phyloP scores from a whole-genome alignment of 306 rosid species.

The Vigna angularis region DNA sequence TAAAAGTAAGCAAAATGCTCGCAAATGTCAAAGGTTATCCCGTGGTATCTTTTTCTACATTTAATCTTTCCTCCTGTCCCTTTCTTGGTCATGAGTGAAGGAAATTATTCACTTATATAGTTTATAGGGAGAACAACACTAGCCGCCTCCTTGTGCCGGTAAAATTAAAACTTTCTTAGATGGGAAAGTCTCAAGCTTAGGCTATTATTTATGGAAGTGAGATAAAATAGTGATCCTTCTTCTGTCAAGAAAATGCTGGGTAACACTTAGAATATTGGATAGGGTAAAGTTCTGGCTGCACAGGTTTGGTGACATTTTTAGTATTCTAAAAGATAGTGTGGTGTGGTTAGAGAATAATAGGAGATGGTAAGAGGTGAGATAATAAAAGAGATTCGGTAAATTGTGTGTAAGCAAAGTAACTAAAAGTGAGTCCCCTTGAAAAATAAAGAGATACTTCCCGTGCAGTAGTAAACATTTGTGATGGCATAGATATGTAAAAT shows the following conservation, averaged over 20 bases:
- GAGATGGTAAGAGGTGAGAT: not conserved
- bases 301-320: slow-evolving; percentile 22
- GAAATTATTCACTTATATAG: slow-evolving; percentile 16
- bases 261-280: slow-evolving; percentile 37
- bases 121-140: slow-evolving; percentile 5
- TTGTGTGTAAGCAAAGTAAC: slow-evolving; percentile 35
- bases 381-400: slow-evolving; percentile 18
- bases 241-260: slow-evolving; percentile 46
- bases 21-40: slow-evolving; percentile 40
- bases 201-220: slow-evolving; percentile 35
- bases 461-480: slow-evolving; percentile 32
- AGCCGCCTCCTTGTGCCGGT: slow-evolving; percentile 13
- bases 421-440: slow-evolving; percentile 16
- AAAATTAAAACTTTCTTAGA: slow-evolving; percentile 42
- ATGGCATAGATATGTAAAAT: slow-evolving; percentile 41
- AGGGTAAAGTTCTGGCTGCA: slow-evolving; percentile 24
- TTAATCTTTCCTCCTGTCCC: slow-evolving; percentile 38
- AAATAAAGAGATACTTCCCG: slow-evolving; percentile 27
- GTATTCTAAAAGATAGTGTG: slow-evolving; percentile 8
- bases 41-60: slow-evolving; percentile 15
- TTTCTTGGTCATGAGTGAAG: slow-evolving; percentile 34
- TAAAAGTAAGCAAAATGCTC: not conserved
- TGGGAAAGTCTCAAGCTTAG: slow-evolving; percentile 33
- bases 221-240: slow-evolving; percentile 26
- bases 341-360: not conserved